Evolutionary conservation across 1,284 basidiomycete species (phyloP).

Genomic region (Trametes hirsuta): DNA sequence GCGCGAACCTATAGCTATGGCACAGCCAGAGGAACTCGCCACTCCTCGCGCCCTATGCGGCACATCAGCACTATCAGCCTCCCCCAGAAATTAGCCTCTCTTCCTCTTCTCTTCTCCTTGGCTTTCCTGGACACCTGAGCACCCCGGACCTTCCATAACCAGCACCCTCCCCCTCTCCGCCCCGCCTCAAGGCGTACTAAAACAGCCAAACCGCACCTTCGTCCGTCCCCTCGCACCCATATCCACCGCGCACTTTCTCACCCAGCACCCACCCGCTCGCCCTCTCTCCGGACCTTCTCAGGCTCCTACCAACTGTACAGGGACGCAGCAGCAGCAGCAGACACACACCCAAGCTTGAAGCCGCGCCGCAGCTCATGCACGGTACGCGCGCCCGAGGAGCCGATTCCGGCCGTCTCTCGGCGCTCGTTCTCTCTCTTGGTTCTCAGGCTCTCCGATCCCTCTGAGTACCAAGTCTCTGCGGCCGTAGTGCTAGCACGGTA

Average conservation of each 20-base stretch:
- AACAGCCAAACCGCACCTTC: not conserved
- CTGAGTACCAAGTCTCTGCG: not conserved
- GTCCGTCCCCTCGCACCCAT: not conserved
- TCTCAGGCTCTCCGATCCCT: not conserved
- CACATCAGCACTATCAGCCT: not conserved
- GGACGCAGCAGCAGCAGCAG: not conserved
- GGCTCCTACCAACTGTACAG: not conserved
- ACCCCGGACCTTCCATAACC: not conserved
- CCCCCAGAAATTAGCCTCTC: not conserved
- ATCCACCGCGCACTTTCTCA: not conserved
- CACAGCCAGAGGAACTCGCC: no score
- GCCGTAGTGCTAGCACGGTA: no score
- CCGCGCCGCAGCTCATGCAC: not conserved
- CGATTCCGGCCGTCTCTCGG: constrained; percentile 1
- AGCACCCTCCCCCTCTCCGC: not conserved
- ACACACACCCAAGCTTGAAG: no score
- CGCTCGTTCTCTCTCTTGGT: not conserved
- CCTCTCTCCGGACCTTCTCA: not conserved
- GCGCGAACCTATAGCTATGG: no score
- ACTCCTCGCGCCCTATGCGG: no score
- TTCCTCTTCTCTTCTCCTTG: not conserved
- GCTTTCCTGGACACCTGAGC: not conserved
- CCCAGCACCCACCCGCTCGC: not conserved
- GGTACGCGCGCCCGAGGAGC: not conserved
- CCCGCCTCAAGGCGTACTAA: constrained; percentile 12